Percentiles rank a stretch among this genome's conserved stretches.
These are phyloP conservation scores for Xerocomellus intermedius DNA, from an alignment of 768 basidiomycete genomes.

Conservation along the genomic window DNA sequence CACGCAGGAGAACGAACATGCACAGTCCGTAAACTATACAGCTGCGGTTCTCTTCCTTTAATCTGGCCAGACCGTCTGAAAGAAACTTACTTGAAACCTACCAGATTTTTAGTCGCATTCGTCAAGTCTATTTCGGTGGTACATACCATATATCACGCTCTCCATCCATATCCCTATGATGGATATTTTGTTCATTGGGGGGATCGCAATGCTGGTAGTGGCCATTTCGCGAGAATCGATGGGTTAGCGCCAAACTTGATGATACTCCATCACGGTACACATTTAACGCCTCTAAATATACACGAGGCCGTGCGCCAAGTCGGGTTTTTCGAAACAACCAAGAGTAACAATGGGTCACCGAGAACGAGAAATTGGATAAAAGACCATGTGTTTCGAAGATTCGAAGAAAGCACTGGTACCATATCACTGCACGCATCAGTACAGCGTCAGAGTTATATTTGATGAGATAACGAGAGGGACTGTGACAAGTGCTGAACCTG, in stretches of 20 bases:
- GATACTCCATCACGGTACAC: background rate
- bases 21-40: background rate
- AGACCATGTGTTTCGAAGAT: background rate
- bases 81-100: background rate
- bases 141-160: background rate
- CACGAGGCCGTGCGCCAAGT: background rate
- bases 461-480: too few species aligned
- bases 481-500: too few species aligned
- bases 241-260: background rate
- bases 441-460: too few species aligned
- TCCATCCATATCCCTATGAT: slow-evolving; percentile 1
- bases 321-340: too few species aligned
- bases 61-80: background rate
- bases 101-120: background rate
- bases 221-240: background rate
- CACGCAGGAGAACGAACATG: slow-evolving; percentile 1
- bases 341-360: too few species aligned
- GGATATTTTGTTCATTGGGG: background rate
- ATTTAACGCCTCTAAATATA: background rate
- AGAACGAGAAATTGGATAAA: too few species aligned
- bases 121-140: background rate
- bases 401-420: background rate
- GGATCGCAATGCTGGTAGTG: background rate
- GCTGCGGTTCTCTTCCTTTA: background rate
- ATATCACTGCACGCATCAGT: background rate